phyloP scores from a whole-genome alignment of 1,284 basidiomycete species.

The Ceratobasidium sp. region DNA sequence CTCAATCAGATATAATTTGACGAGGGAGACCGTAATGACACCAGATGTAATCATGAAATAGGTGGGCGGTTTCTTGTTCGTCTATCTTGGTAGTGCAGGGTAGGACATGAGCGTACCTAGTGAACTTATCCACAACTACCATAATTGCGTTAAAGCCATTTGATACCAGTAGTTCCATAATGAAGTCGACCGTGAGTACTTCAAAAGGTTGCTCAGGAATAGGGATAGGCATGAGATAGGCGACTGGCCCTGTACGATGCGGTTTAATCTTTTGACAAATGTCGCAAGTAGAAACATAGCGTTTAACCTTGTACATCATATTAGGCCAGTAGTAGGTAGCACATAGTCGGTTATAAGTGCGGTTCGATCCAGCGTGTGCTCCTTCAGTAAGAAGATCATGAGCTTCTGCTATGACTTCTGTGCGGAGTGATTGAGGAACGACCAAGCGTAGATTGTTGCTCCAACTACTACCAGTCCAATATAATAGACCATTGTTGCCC shows the following conservation, averaged over 20 bases:
- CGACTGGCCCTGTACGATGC: conserved; percentile 45
- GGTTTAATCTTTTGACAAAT: conserved; percentile 46
- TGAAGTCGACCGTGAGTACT: conserved; percentile 60
- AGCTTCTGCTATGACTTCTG: too few species aligned
- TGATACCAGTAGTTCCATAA: conserved; percentile 55
- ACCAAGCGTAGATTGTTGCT: too few species aligned
- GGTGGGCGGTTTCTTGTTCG: conserved; percentile 23
- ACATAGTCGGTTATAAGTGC: conserved; percentile 49
- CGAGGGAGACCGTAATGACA: conserved; percentile 48
- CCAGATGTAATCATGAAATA: conserved; percentile 46
- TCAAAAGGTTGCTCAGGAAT: conserved; percentile 57
- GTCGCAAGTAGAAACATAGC: conserved; percentile 48
- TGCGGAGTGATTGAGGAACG: too few species aligned
- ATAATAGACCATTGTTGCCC: too few species aligned
- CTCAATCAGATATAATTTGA: conserved; percentile 51
- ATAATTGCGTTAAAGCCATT: conserved; percentile 48
- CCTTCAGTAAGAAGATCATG: conserved; percentile 50
- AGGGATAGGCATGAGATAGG: conserved; percentile 55
- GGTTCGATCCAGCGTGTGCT: conserved; percentile 52
- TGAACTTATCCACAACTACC: conserved; percentile 48
- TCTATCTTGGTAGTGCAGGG: conserved; percentile 47
- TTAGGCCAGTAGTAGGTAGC: conserved; percentile 53
- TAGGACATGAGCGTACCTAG: conserved; percentile 49
- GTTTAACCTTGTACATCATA: conserved; percentile 48
- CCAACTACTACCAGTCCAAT: too few species aligned